Percentiles rank a stretch among this genome's conserved stretches.
Evolutionary conservation across 225 moss, liverwort and hornwort species (phyloP).

Genomic region (Neckera pumila): DNA sequence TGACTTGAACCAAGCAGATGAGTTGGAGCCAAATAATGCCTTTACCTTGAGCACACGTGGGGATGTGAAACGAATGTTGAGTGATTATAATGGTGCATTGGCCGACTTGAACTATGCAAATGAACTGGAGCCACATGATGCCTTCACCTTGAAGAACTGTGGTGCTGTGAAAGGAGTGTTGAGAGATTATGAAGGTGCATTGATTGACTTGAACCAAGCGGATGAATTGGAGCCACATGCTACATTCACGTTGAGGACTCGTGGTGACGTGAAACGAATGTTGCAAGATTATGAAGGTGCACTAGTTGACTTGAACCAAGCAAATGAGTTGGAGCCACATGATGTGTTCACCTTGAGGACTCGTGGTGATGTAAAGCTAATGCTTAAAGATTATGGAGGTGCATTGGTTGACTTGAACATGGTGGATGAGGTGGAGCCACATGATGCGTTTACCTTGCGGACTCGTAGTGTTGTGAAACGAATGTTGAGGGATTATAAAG

Average conservation of each 20-base stretch:
- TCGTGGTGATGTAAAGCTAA: no score
- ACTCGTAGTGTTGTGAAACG: neutral
- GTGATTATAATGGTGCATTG: neutral
- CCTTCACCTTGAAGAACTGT: rapidly evolving
- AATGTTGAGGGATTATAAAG: neutral
- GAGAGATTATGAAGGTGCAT: neutral
- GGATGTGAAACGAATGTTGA: neutral
- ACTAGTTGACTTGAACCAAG: neutral
- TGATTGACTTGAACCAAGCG: no score
- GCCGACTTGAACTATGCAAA: rapidly evolving
- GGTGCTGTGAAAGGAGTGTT: rapidly evolving
- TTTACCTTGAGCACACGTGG: neutral
- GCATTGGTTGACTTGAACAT: no score
- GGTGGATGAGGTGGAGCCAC: no score
- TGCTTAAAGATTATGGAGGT: no score
- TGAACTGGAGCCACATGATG: neutral
- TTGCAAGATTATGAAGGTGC: no score
- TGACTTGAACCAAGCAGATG: neutral
- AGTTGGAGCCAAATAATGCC: neutral
- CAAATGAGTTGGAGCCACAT: no score
- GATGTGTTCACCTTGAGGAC: no score
- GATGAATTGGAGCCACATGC: no score
- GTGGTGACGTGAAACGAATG: no score
- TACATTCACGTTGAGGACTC: no score
- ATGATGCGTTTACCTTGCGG: no score